Conservation (phyloP, 345 rosid species). For the Orychophragmus violaceus region DNA sequence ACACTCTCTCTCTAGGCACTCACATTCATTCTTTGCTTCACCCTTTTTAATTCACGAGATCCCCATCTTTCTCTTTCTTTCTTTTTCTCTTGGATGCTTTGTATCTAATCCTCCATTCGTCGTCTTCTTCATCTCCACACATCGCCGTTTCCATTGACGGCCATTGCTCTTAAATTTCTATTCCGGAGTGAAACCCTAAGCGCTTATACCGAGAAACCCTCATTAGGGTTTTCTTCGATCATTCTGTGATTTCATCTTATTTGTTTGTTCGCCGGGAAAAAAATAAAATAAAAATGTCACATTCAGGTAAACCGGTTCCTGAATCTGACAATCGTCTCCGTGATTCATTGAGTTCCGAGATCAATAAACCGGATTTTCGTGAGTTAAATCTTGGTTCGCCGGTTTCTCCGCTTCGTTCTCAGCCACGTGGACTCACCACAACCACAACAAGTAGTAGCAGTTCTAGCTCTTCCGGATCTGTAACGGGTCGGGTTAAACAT, state of each 20-base stretch:
- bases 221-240: slow-evolving; percentile 6
- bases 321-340: slow-evolving; percentile 46
- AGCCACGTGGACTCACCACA: slow-evolving; percentile 39
- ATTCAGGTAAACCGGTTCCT: slow-evolving; percentile 40
- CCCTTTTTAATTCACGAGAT: slow-evolving; percentile 67
- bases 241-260: neutral
- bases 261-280: neutral
- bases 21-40: slow-evolving; percentile 68
- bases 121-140: slow-evolving; percentile 25
- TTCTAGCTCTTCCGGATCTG: slow-evolving; percentile 87
- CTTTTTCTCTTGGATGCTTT: slow-evolving; percentile 7
- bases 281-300: slow-evolving; percentile 43
- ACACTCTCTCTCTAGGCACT: slow-evolving; percentile 32
- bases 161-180: slow-evolving; percentile 35
- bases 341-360: slow-evolving; percentile 51
- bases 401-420: slow-evolving; percentile 79
- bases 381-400: slow-evolving; percentile 96
- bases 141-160: slow-evolving; percentile 20
- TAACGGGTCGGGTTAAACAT: slow-evolving; percentile 44
- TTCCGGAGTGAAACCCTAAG: slow-evolving; percentile 13
- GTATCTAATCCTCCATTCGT: slow-evolving; percentile 16
- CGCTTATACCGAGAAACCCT: neutral
- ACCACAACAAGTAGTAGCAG: slow-evolving; percentile 44
- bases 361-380: slow-evolving; percentile 92
- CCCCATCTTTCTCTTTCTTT: slow-evolving; percentile 41